Evolutionary conservation across 169 alveolate species (phyloP).

Genomic region (Plasmodium blacklocki): DNA sequence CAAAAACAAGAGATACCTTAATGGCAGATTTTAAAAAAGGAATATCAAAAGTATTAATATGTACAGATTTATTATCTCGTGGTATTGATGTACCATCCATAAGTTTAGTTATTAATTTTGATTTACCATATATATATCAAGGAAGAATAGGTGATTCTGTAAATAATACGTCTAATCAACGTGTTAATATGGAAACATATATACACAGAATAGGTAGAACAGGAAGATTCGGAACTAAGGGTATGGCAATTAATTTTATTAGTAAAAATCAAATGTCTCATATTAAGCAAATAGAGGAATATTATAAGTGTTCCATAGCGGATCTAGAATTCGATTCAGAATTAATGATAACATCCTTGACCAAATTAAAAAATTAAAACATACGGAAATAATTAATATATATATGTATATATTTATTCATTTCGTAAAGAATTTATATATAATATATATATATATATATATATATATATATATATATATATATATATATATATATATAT

Average conservation of each 20-base stretch:
- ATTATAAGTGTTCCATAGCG: constrained; percentile 76
- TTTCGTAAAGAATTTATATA: no score
- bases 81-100: constrained; percentile 99
- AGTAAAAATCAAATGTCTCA: constrained; percentile 80
- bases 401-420: neutral
- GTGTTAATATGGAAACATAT: constrained; percentile 89
- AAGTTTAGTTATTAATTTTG: constrained; percentile 95
- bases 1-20: constrained; percentile 94
- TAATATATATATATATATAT: neutral
- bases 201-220: constrained; percentile 98
- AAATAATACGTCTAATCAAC: constrained; percentile 5
- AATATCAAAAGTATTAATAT: constrained; percentile 95
- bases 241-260: constrained; percentile 95
- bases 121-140: constrained; percentile 89
- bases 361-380: constrained; percentile 76
- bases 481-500: no score
- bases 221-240: constrained; percentile 97
- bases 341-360: constrained; percentile 40
- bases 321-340: constrained; percentile 74
- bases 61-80: constrained; percentile 98
- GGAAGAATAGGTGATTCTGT: constrained; percentile 75
- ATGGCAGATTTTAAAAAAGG: constrained; percentile 97
- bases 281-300: constrained; percentile 82
- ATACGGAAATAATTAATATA: neutral
- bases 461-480: neutral